Conservation (phyloP, 2,329 filamentous ascomycete species). For the Fusarium sambucinum region DNA sequence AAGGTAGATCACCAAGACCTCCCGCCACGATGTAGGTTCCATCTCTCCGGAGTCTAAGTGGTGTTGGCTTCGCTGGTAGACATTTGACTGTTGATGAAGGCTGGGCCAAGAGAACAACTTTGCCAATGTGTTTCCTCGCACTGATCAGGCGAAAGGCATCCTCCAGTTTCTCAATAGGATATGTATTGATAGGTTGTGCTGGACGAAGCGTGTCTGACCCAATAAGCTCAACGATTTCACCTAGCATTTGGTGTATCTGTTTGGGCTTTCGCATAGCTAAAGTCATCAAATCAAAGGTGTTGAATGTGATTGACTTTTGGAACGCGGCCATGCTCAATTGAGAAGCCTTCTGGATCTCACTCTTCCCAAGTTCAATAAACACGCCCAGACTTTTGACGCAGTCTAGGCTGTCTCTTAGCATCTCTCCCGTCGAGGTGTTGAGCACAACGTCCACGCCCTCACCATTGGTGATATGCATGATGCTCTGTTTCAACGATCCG, state of each 20-base stretch:
- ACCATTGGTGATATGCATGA: slow-evolving; percentile 1
- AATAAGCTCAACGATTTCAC: background rate
- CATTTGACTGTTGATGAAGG: slow-evolving; percentile 5
- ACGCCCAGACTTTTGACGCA: background rate
- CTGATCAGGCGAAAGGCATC: slow-evolving; percentile 5
- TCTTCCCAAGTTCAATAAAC: slow-evolving; percentile 8
- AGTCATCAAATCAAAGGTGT: slow-evolving; percentile 2
- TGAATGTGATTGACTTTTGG: slow-evolving; percentile 10
- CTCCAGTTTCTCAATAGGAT: slow-evolving; percentile 1
- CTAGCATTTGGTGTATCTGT: background rate
- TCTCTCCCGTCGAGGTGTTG: slow-evolving; percentile 5
- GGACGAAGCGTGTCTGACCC: background rate
- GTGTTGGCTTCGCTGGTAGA: background rate
- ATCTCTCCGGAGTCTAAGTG: background rate
- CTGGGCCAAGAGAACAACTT: background rate
- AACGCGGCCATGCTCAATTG: slow-evolving; percentile 1
- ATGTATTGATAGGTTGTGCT: background rate
- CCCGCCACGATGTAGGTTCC: slow-evolving; percentile 6
- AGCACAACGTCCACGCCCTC: slow-evolving; percentile 8
- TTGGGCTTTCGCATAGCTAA: background rate
- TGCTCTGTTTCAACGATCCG: background rate
- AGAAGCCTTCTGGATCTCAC: background rate
- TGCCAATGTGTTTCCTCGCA: slow-evolving; percentile 7
- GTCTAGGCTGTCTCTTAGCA: slow-evolving; percentile 11
- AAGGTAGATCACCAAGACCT: slow-evolving; percentile 6